Percentiles rank a stretch among this genome's conserved stretches.
Conservation (phyloP, 305 asterid genomes). For the Vinca major region DNA sequence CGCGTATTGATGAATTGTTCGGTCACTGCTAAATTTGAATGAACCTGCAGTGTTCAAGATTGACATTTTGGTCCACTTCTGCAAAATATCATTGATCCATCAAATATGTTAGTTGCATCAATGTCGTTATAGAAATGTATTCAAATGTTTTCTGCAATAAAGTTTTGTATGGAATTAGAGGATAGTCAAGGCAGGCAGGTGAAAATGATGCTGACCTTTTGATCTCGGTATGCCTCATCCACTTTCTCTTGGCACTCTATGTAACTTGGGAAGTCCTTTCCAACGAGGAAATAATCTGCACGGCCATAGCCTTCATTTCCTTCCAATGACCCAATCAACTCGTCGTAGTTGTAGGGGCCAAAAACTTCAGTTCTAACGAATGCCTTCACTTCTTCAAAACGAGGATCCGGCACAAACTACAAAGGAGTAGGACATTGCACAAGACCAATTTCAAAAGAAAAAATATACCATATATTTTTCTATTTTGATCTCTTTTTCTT, state of each 20-base stretch:
- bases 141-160: not conserved
- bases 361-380: constrained; percentile 44
- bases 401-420: constrained; percentile 50
- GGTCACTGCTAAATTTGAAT: constrained; percentile 55
- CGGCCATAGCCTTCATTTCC: constrained; percentile 65
- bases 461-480: too few species aligned
- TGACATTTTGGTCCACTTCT: constrained; percentile 64
- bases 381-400: constrained; percentile 61
- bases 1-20: constrained; percentile 56
- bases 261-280: constrained; percentile 58
- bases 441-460: not conserved
- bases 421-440: constrained; percentile 1
- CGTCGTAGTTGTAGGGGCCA: constrained; percentile 40
- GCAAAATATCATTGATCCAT: constrained; percentile 13
- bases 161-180: not conserved
- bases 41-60: constrained; percentile 62
- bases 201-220: constrained; percentile 25
- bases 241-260: constrained; percentile 57
- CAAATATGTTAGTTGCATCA: not conserved
- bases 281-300: constrained; percentile 63
- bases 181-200: not conserved
- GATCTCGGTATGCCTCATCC: constrained; percentile 54
- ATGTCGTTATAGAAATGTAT: not conserved
- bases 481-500: too few species aligned
- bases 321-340: constrained; percentile 56